phyloP scores from a whole-genome alignment of 2,329 filamentous ascomycete genomes.

The Ophiocordyceps camponoti-rufipedis region DNA sequence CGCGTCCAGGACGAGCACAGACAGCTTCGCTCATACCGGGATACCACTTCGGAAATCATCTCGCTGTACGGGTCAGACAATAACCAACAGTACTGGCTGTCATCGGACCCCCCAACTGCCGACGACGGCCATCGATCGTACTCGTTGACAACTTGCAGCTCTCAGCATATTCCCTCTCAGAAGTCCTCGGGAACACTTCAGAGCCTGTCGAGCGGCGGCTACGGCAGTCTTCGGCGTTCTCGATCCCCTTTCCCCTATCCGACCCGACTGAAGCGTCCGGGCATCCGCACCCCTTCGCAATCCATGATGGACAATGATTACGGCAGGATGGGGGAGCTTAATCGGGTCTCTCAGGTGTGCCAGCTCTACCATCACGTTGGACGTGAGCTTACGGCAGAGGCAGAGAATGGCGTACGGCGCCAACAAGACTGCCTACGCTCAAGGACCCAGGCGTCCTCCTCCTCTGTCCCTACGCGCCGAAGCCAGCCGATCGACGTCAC shows the following conservation, averaged over 20 bases:
- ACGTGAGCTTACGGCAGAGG: conserved; percentile 1
- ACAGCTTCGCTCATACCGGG: conserved; percentile 28
- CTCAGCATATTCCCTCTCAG: conserved; percentile 25
- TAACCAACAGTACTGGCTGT: conserved; percentile 25
- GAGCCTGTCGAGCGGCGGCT: conserved; percentile 21
- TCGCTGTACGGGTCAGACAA: conserved; percentile 37
- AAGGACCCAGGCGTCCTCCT: conserved; percentile 16
- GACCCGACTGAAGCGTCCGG: conserved; percentile 35
- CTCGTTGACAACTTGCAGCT: conserved; percentile 34
- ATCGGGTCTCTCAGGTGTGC: conserved; percentile 27
- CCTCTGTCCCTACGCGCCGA: conserved; percentile 21
- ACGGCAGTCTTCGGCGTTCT: conserved; percentile 26
- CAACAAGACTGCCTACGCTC: conserved; percentile 19
- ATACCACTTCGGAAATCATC: conserved; percentile 34
- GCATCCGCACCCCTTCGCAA: conserved; percentile 29
- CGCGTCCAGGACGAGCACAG: conserved; percentile 21
- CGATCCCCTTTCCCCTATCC: conserved; percentile 42
- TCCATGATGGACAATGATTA: conserved; percentile 31
- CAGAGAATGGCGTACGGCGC: conserved; percentile 27
- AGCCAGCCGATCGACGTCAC: conserved; percentile 21
- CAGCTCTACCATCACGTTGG: not conserved
- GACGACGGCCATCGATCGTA: conserved; percentile 31
- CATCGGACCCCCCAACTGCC: conserved; percentile 21
- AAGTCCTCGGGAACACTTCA: conserved; percentile 28
- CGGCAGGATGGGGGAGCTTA: conserved; percentile 30